Base-by-base conservation (phyloP, 2,329 filamentous ascomycete species). In the Ophidiomyces ophidiicola region DNA sequence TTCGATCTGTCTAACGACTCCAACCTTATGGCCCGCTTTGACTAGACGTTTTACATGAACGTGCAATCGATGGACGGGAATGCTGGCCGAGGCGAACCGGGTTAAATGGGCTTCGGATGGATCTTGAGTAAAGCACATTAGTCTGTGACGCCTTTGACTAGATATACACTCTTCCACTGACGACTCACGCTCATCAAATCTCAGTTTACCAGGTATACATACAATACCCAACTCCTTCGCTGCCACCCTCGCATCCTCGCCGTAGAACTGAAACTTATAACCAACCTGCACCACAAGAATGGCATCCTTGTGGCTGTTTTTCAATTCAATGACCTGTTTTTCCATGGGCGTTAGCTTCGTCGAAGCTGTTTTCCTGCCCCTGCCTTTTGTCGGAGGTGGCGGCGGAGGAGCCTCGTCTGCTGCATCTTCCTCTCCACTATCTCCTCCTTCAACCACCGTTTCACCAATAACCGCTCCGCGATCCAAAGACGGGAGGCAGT, bases 211-310 rank as follows among this genome's bases (percentile, higher is more conserved):
- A 0, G 90, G 88, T 50, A 98, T 94, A 58, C 90, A 98, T 26
- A 98, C 82, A 49, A 98, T 94, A 44, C 85, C 82, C 34, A 98
- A 69, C 57, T 88, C 85, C 58, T 88, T 93, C 8, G 87, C 83
- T 3, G 88, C 90, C 39, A 77, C 74, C 38, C 86, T 75, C 6
- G 90, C 90, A 64, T 98, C 90, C 53, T 96, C 88, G 7, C 90
- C 90, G 55, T 94, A 94, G 65, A 98, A 94, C 23, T 82, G 79
- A 62, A 93, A 98, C 58, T 98, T 98, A 65, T 98, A 98, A 36
- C 90, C 90, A 6, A 96, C 90, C 58, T 98, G 88, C 37, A 96
- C 78, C 8, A 96, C 82, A 21, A 98, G 69, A 14, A 98, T 53
- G 0, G 88, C 90, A 55, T 96, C 90, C 65, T 85, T 72, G 56